Percentiles rank a stretch among this genome's conserved stretches.
phyloP scores from a whole-genome alignment of 1,284 basidiomycete species.

The Leccinum angustisporum region DNA sequence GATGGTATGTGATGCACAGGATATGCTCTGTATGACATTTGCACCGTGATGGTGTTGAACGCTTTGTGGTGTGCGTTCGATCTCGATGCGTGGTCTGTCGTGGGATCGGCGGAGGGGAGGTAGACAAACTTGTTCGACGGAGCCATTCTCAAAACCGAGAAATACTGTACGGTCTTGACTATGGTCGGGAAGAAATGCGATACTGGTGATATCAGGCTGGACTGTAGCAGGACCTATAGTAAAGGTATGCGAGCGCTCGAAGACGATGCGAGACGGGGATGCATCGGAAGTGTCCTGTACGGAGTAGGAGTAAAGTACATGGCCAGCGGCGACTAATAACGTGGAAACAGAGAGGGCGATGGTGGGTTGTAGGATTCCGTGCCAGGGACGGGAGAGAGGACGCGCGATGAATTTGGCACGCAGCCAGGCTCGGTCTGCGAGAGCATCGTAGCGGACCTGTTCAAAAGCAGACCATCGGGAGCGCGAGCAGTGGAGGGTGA shows the following conservation, averaged over 20 bases:
- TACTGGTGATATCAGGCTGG: slow-evolving; percentile 53
- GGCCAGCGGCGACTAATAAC: slow-evolving; percentile 64
- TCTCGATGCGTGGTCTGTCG: slow-evolving; percentile 13
- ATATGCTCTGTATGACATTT: slow-evolving; percentile 56
- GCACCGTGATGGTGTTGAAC: slow-evolving; percentile 39
- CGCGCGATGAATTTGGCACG: slow-evolving; percentile 56
- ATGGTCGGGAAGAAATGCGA: slow-evolving; percentile 49
- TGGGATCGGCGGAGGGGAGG: slow-evolving; percentile 21
- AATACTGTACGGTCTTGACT: slow-evolving; percentile 51
- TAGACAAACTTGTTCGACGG: slow-evolving; percentile 48
- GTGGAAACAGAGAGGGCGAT: slow-evolving; percentile 58
- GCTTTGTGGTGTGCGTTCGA: slow-evolving; percentile 16
- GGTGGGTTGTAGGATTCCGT: slow-evolving; percentile 53
- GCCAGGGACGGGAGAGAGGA: slow-evolving; percentile 66
- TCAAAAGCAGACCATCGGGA: slow-evolving; percentile 46
- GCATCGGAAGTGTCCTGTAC: slow-evolving; percentile 47
- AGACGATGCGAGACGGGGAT: slow-evolving; percentile 28
- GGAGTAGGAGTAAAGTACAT: slow-evolving; percentile 55
- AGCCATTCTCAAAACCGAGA: slow-evolving; percentile 63
- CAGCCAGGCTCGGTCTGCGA: slow-evolving; percentile 59
- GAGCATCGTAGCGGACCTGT: slow-evolving; percentile 52
- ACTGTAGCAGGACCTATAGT: slow-evolving; percentile 21
- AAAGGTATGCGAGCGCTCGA: slow-evolving; percentile 52
- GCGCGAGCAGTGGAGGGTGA: slow-evolving; percentile 49
- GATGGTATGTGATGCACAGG: slow-evolving; percentile 42